These are phyloP conservation scores for Penicillium polonicum DNA, from an alignment of 2,329 filamentous ascomycete genomes.

Conservation along the genomic window DNA sequence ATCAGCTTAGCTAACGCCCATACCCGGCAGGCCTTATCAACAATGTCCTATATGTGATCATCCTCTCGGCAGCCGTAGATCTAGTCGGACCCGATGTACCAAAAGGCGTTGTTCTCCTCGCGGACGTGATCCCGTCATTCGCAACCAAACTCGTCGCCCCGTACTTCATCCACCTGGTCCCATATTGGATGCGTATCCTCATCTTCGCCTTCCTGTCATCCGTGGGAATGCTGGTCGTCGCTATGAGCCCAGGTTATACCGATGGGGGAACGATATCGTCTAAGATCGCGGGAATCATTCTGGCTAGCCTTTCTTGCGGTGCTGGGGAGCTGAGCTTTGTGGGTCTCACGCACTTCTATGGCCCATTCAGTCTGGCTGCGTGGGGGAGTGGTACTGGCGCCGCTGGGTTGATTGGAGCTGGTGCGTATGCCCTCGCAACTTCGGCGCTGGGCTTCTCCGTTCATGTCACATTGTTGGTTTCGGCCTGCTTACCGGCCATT, in stretches of 20 bases:
- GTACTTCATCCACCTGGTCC: constrained; percentile 87
- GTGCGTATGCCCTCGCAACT: constrained; percentile 82
- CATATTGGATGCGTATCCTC: constrained; percentile 73
- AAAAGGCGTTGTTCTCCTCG: constrained; percentile 88
- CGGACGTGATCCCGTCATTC: constrained; percentile 89
- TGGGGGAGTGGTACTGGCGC: constrained; percentile 94
- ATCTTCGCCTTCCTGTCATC: constrained; percentile 73
- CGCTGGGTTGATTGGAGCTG: constrained; percentile 81
- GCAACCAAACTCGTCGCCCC: constrained; percentile 82
- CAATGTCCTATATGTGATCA: constrained; percentile 96
- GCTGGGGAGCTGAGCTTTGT: constrained; percentile 89
- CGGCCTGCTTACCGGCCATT: constrained; percentile 73
- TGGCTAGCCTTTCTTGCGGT: constrained; percentile 83
- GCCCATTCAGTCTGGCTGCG: constrained; percentile 77
- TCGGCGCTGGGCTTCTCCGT: constrained; percentile 76
- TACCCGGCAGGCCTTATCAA: constrained; percentile 74
- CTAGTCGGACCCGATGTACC: constrained; percentile 83
- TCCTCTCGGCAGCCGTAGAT: constrained; percentile 91
- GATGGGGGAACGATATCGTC: constrained; percentile 62
- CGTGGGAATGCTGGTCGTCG: constrained; percentile 85
- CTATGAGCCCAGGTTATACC: constrained; percentile 65
- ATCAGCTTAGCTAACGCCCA: background rate
- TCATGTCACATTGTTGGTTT: constrained; percentile 69
- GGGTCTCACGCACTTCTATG: constrained; percentile 90
- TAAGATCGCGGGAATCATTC: constrained; percentile 78